phyloP scores from a whole-genome alignment of 2,329 filamentous ascomycete species.

The Aspergillus niger region DNA sequence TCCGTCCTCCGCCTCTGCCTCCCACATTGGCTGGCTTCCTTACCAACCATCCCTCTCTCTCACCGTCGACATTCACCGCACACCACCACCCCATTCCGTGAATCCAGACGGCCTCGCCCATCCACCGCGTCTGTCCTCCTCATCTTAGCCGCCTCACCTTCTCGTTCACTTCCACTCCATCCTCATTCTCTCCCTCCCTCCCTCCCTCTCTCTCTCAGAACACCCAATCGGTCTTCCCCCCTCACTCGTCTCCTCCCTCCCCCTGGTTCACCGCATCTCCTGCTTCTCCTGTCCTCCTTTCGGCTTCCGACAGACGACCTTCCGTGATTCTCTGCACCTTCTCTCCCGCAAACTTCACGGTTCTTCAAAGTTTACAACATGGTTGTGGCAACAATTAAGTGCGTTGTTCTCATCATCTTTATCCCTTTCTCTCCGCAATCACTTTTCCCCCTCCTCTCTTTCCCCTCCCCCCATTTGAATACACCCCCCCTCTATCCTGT shows the following conservation, averaged over 20 bases:
- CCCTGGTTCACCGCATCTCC: slow-evolving; percentile 20
- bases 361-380: slow-evolving; percentile 40
- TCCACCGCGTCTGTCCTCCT: slow-evolving; percentile 3
- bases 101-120: slow-evolving; percentile 4
- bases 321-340: slow-evolving; percentile 13
- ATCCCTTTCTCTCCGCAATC: slow-evolving; percentile 7
- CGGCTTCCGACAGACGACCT: slow-evolving; percentile 21
- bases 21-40: slow-evolving; percentile 25
- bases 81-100: slow-evolving; percentile 6
- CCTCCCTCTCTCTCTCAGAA: neutral
- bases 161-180: slow-evolving; percentile 8
- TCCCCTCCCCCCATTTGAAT: slow-evolving; percentile 3
- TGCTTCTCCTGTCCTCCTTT: slow-evolving; percentile 15
- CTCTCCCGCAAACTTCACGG: slow-evolving; percentile 16
- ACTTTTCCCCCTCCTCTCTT: slow-evolving; percentile 13
- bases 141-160: slow-evolving; percentile 17
- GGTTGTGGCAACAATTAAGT: slow-evolving; percentile 68
- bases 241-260: slow-evolving; percentile 7
- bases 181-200: slow-evolving; percentile 2
- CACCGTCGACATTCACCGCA: slow-evolving; percentile 17
- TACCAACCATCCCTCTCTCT: slow-evolving; percentile 9
- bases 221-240: neutral
- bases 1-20: slow-evolving; percentile 31
- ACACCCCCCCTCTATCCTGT: slow-evolving; percentile 9
- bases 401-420: slow-evolving; percentile 32